Percentiles rank a stretch among this genome's conserved stretches.
Conservation (phyloP, 129 eudicot genomes). For the Lactuca sativa region DNA sequence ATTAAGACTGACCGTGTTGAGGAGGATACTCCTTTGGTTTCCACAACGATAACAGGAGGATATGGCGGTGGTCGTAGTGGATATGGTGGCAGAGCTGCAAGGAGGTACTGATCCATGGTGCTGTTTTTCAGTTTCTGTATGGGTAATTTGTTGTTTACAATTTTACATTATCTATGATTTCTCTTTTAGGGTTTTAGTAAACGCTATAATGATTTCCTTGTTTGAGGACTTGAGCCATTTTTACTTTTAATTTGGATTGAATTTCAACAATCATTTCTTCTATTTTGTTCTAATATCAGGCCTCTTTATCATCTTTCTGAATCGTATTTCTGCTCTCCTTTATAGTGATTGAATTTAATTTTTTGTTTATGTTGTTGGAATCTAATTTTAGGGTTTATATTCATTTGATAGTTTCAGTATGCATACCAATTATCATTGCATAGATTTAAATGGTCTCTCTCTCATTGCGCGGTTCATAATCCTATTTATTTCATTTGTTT, state of each 20-base stretch:
- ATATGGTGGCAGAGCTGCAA: slow-evolving; percentile 23
- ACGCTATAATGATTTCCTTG: slow-evolving; percentile 7
- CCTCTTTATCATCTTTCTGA: background rate
- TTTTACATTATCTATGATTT: background rate
- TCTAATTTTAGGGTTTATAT: no score
- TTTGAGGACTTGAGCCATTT: no score
- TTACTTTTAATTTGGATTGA: no score
- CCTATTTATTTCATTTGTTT: no score
- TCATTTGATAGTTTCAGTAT: no score
- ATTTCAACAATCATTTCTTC: background rate
- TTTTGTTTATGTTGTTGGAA: no score
- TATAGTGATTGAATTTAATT: no score
- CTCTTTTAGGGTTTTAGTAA: slow-evolving; percentile 8
- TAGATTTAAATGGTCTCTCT: no score
- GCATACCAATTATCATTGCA: no score
- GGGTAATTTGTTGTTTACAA: slow-evolving; percentile 8
- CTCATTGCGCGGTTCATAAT: no score
- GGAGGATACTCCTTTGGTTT: slow-evolving; percentile 40
- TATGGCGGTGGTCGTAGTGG: slow-evolving; percentile 42
- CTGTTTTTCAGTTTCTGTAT: no score
- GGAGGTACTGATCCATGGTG: slow-evolving; percentile 55
- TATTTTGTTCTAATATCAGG: background rate
- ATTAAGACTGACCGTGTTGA: slow-evolving; percentile 50
- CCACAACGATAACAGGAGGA: slow-evolving; percentile 12
- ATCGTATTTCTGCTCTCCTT: no score